These are phyloP conservation scores for Candida sanyaensis DNA, from an alignment of 1,139 yeast genomes.

Conservation along the genomic window DNA sequence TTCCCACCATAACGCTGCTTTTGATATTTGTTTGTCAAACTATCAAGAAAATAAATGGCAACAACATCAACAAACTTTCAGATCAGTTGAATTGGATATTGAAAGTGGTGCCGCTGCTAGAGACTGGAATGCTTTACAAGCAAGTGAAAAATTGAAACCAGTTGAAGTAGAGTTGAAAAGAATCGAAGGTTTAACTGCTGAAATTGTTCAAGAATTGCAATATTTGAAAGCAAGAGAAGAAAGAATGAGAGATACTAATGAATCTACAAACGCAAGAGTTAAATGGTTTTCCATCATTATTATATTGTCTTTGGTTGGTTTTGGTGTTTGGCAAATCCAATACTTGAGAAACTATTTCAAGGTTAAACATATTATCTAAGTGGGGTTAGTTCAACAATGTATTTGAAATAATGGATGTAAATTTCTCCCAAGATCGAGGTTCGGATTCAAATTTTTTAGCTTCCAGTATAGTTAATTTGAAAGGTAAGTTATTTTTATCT, in stretches of 20 bases:
- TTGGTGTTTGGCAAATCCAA: slow-evolving; percentile 90
- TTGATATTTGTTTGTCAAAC: slow-evolving; percentile 91
- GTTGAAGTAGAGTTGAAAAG: slow-evolving; percentile 86
- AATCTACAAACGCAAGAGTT: slow-evolving; percentile 85
- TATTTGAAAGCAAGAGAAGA: slow-evolving; percentile 88
- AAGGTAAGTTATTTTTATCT: not conserved
- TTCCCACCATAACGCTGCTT: slow-evolving; percentile 77
- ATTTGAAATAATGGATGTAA: slow-evolving; percentile 6
- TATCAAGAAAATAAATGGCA: slow-evolving; percentile 40
- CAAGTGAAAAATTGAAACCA: slow-evolving; percentile 90
- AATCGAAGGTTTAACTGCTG: slow-evolving; percentile 80
- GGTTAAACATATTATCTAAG: slow-evolving; percentile 84
- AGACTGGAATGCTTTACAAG: slow-evolving; percentile 96
- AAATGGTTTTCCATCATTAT: slow-evolving; percentile 78
- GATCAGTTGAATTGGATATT: slow-evolving; percentile 84
- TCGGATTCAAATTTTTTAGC: not conserved
- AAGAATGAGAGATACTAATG: slow-evolving; percentile 93
- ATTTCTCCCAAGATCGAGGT: slow-evolving; percentile 12
- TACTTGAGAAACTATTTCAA: slow-evolving; percentile 92
- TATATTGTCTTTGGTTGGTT: slow-evolving; percentile 65
- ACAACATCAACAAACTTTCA: slow-evolving; percentile 30
- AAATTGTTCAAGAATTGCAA: slow-evolving; percentile 73
- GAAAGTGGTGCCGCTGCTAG: slow-evolving; percentile 97
- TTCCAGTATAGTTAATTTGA: slow-evolving; percentile 1
- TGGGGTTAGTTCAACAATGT: not conserved